Evolutionary conservation across 164 flowering plant species (phyloP).

Genomic region (Sextonia rubra): DNA sequence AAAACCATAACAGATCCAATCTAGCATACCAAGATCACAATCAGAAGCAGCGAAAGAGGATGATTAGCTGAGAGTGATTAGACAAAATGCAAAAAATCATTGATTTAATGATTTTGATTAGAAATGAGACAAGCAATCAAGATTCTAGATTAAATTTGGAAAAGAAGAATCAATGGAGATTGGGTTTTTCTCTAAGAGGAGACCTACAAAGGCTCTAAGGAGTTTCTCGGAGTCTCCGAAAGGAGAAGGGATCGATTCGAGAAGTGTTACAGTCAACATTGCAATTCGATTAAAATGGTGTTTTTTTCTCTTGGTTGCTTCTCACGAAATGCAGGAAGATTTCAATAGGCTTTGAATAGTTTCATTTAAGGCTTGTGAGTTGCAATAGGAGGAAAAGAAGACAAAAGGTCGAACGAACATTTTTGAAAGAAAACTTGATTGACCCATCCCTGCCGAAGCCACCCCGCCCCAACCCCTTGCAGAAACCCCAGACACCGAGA

Average conservation of each 20-base stretch:
- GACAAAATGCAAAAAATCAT: not conserved
- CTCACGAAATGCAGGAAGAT: not conserved
- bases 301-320: not conserved
- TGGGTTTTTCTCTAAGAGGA: not conserved
- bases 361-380: too few species aligned
- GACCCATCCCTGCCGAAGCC: too few species aligned
- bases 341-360: too few species aligned
- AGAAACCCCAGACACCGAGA: too few species aligned
- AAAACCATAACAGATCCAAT: not conserved
- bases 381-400: too few species aligned
- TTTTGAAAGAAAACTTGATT: too few species aligned
- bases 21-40: not conserved
- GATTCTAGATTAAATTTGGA: too few species aligned
- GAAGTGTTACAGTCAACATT: constrained; percentile 51
- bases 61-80: not conserved
- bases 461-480: too few species aligned
- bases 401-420: too few species aligned
- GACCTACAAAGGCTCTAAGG: constrained; percentile 51
- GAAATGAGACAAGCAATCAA: too few species aligned
- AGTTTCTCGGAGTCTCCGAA: constrained; percentile 60
- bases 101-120: not conserved
- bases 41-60: not conserved
- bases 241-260: constrained; percentile 38
- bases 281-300: not conserved
- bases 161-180: too few species aligned